Evolutionary conservation across 2,329 filamentous ascomycete genomes (phyloP).

Genomic region (Penicillium sp.): DNA sequence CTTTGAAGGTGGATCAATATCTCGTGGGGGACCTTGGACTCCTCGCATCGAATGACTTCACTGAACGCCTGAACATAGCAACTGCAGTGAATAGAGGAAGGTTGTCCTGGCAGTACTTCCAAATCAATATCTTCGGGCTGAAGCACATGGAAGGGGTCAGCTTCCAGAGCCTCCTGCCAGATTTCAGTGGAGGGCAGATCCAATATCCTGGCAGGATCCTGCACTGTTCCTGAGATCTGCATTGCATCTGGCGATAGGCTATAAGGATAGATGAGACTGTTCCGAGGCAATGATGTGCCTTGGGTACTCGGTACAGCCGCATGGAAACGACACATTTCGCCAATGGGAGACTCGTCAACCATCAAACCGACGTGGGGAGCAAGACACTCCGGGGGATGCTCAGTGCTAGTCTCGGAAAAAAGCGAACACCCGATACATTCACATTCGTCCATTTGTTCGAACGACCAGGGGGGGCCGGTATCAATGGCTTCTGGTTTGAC

Average conservation of each 20-base stretch:
- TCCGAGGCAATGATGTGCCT: background rate
- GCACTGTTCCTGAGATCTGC: constrained; percentile 1
- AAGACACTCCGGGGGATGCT: background rate
- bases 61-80: constrained; percentile 1
- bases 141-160: background rate
- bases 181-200: constrained; percentile 6
- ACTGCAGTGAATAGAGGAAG: constrained; percentile 1
- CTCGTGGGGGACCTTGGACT: background rate
- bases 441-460: background rate
- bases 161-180: background rate
- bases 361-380: constrained; percentile 2
- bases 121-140: background rate
- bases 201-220: constrained; percentile 7
- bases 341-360: background rate
- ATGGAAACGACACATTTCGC: background rate
- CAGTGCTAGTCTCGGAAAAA: background rate
- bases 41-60: background rate
- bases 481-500: background rate
- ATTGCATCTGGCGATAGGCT: constrained; percentile 3
- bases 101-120: background rate
- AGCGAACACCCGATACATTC: background rate
- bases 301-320: background rate
- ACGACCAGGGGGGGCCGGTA: background rate
- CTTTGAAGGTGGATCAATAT: constrained; percentile 28
- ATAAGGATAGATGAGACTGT: background rate